Base-by-base conservation (phyloP, 768 basidiomycete genomes). In the Dacryopinax spathularia region DNA sequence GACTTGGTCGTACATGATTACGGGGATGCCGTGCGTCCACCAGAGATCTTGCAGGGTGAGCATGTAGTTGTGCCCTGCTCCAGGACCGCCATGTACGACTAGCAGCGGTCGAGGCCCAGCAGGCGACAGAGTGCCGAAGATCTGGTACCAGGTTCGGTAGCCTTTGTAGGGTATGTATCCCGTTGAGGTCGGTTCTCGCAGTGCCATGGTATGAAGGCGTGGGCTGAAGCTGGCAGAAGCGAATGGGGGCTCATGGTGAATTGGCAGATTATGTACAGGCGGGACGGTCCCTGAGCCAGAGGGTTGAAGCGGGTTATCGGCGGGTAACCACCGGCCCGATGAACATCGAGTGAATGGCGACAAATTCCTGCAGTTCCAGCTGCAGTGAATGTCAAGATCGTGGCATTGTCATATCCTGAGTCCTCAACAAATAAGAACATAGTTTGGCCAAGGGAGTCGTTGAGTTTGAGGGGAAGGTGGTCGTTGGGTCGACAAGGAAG, bases 21-120 rank as follows among this genome's bases (percentile, higher is more conserved):
- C 60, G 33, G 60, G 60, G 35, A 34, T 36, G 31, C 31, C 27
- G 60, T 61, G 33, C 20, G 33, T 34, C 18, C 35, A 18, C 12
- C 33, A 12, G 20, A 34, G 33, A 34, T 34, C 60, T 6, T 18
- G 20, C 33, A 61, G 33, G 33, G 33, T 7, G 9, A 61, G 34
- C 31, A 61, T 18, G 34, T 61, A 61, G 35, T 61, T 36, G 60
- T 61, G 60, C 35, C 33, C 35, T n/a, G 60, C 60, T 18, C 60
- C 60, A 5, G 60, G 60, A 9, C 60, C 60, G 12, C 60, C 60
- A 34, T 33, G 60, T 10, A 61, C 33, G 31, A 61, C 60, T 10
- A 61, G 33, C 13, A 61, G 60, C 18, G 56, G 56, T 22, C 39
- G 39, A 31, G 18, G 60, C 10, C 13, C 15, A 35, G 63, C 34